phyloP scores from a whole-genome alignment of 106 monocot species.

The Phalaenopsis equestris region DNA sequence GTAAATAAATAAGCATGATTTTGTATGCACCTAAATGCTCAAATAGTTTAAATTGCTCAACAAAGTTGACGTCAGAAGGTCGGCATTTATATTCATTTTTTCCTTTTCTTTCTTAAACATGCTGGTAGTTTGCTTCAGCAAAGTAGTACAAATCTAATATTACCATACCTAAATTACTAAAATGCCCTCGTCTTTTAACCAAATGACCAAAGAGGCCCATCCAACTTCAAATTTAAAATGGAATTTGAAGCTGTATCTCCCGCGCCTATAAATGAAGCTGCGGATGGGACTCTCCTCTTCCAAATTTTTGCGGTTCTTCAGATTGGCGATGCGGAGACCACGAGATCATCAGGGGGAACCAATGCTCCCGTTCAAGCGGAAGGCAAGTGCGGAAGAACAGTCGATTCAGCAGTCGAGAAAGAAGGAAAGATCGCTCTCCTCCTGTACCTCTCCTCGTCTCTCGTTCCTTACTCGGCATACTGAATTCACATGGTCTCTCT shows the following conservation, averaged over 20 bases:
- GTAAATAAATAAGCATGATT: too few species aligned
- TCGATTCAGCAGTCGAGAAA: slow-evolving; percentile 3
- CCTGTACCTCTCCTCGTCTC: slow-evolving; percentile 25
- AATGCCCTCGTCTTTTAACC: background rate
- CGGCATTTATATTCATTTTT: too few species aligned
- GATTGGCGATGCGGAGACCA: background rate
- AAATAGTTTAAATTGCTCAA: too few species aligned
- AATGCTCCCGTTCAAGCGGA: slow-evolving; percentile 10
- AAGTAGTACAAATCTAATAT: too few species aligned
- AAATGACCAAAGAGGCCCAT: background rate
- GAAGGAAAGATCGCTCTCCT: slow-evolving; percentile 17
- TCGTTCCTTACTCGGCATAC: slow-evolving; percentile 30
- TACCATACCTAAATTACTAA: background rate
- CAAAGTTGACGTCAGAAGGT: too few species aligned
- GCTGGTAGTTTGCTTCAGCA: too few species aligned
- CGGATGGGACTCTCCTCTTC: slow-evolving; percentile 7
- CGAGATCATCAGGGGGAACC: slow-evolving; percentile 1
- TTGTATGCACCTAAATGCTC: too few species aligned
- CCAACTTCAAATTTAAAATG: background rate
- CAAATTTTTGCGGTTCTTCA: background rate
- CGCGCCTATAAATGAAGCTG: slow-evolving; percentile 22
- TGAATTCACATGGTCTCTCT: slow-evolving; percentile 29
- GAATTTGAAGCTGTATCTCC: background rate
- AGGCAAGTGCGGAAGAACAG: background rate
- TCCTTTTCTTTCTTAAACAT: too few species aligned